Conservation (phyloP, 768 basidiomycete genomes). For the Termitomyces sp. region DNA sequence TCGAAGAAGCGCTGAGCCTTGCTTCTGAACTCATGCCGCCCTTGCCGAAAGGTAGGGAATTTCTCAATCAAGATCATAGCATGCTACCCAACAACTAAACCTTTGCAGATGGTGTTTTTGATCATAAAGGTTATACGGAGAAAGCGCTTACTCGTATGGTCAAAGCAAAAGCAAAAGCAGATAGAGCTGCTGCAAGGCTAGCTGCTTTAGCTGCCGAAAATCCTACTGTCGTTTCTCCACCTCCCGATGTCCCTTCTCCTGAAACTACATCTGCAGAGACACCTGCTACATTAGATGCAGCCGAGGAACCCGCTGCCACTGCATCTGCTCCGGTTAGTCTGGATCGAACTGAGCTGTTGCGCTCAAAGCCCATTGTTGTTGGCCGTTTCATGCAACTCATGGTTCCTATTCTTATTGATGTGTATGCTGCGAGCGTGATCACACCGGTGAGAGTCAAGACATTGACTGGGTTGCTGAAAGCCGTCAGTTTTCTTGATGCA, state of each 20-base stretch:
- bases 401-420: conserved; percentile 92
- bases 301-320: conserved; percentile 24
- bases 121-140: conserved; percentile 86
- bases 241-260: conserved; percentile 22
- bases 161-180: conserved; percentile 81
- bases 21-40: conserved; percentile 92
- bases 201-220: conserved; percentile 26
- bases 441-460: conserved; percentile 86
- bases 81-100: conserved; percentile 2
- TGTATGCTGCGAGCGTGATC: conserved; percentile 97
- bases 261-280: conserved; percentile 21
- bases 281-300: conserved; percentile 35
- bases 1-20: conserved; percentile 89
- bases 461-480: conserved; percentile 82
- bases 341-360: conserved; percentile 72
- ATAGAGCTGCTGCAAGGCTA: conserved; percentile 66
- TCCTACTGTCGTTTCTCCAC: neutral
- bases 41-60: conserved; percentile 71
- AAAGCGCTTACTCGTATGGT: conserved; percentile 71
- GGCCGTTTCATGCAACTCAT: conserved; percentile 83
- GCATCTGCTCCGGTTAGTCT: conserved; percentile 29
- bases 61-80: neutral
- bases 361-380: conserved; percentile 70
- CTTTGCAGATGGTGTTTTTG: conserved; percentile 85
- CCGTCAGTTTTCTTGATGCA: conserved; percentile 81